A percentile compares a stretch with the other conserved stretches of the same genome.
Conservation (phyloP, 164 flowering plant species). For the Piper longum region DNA sequence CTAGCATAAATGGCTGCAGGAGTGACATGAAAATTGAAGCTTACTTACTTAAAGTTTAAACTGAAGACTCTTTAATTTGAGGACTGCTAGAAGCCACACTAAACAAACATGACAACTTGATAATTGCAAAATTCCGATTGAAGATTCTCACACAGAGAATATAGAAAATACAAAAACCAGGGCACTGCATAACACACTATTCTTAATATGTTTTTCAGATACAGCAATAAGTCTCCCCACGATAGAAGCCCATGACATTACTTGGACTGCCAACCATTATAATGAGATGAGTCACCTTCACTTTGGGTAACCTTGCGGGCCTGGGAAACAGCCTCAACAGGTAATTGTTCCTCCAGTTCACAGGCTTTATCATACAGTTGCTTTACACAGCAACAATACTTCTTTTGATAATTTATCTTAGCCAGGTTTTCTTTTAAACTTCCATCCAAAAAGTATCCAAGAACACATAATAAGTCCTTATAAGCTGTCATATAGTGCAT, state of each 20-base stretch:
- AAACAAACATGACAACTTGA: conserved; percentile 4
- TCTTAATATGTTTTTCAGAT: not conserved
- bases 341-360: conserved; percentile 46
- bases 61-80: conserved; percentile 17
- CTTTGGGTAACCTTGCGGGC: conserved; percentile 58
- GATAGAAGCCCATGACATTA: not conserved
- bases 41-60: conserved; percentile 31
- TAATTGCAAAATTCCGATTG: conserved; percentile 7
- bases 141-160: conserved; percentile 7
- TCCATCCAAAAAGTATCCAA: conserved; percentile 38
- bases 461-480: conserved; percentile 29
- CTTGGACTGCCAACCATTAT: not conserved
- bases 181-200: not conserved
- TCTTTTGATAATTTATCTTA: conserved; percentile 23
- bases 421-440: conserved; percentile 15
- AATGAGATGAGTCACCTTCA: conserved; percentile 14
- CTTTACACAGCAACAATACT: conserved; percentile 21
- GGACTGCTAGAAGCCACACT: conserved; percentile 11
- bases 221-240: conserved; percentile 11
- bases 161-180: conserved; percentile 7
- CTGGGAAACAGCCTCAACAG: conserved; percentile 50
- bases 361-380: conserved; percentile 33
- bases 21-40: conserved; percentile 25
- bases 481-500: conserved; percentile 43
- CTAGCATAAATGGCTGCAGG: conserved; percentile 10